Evolutionary conservation across 1,284 basidiomycete species (phyloP).

Genomic region (Meira miltonrushii): DNA sequence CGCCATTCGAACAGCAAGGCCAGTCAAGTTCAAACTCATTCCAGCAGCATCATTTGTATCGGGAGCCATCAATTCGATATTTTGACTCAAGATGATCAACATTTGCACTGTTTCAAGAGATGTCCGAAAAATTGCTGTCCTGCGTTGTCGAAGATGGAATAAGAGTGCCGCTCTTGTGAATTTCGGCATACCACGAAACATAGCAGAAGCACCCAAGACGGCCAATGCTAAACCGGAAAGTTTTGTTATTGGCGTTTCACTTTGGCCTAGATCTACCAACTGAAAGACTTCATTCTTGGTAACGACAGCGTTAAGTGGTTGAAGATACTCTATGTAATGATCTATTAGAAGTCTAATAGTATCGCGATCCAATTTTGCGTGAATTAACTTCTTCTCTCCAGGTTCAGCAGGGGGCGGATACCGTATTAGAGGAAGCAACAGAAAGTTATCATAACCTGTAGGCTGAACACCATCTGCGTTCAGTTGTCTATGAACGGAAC

Average conservation of each 20-base stretch:
- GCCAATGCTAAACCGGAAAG: not conserved
- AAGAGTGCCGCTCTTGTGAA: not conserved
- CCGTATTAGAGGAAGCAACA: not conserved
- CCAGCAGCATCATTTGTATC: not conserved
- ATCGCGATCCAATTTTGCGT: not conserved
- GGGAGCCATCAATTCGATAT: not conserved
- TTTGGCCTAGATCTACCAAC: not conserved
- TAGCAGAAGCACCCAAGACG: not conserved
- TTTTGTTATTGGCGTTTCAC: not conserved
- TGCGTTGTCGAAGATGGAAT: not conserved
- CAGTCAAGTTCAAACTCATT: conserved; percentile 1
- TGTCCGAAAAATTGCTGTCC: not conserved
- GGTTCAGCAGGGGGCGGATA: not conserved
- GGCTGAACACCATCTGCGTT: too few species aligned
- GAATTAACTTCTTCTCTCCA: not conserved
- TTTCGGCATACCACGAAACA: not conserved
- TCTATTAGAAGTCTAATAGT: not conserved
- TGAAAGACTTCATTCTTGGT: not conserved
- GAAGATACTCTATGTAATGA: not conserved
- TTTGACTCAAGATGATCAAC: not conserved
- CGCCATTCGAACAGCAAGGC: not conserved
- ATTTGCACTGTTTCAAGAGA: not conserved
- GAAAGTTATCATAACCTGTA: not conserved
- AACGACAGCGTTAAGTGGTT: not conserved
- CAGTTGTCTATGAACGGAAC: too few species aligned